Conservation (phyloP, 768 basidiomycete species). For the Russula sp. region DNA sequence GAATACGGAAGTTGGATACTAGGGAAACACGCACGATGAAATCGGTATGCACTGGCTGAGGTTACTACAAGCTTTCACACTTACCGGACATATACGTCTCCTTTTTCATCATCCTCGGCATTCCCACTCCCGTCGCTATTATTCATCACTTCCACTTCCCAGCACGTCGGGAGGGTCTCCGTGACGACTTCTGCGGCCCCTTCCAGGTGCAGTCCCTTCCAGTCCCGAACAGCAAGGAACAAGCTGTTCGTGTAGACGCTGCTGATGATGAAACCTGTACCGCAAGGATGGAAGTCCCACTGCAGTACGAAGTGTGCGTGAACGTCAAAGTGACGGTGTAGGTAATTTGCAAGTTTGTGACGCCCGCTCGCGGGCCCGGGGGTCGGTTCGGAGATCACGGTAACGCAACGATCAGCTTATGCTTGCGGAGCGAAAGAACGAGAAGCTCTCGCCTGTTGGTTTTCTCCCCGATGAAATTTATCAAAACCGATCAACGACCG, state of each 20-base stretch:
- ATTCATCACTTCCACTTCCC: constrained; percentile 30
- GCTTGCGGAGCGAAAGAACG: too few relatives aligned
- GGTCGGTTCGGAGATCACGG: neutral
- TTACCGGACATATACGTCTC: constrained; percentile 28
- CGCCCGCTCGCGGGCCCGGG: too few relatives aligned
- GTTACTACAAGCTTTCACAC: neutral
- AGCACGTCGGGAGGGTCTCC: constrained; percentile 26
- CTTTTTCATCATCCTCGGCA: constrained; percentile 14
- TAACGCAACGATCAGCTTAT: neutral
- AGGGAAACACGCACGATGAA: neutral
- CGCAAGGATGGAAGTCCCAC: constrained; percentile 25
- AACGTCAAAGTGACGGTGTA: too few relatives aligned
- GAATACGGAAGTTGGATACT: constrained; percentile 30
- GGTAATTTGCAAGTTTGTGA: too few relatives aligned
- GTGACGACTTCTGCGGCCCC: constrained; percentile 9
- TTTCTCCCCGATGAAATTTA: constrained; percentile 28
- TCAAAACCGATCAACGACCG: constrained; percentile 25
- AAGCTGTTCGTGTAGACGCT: constrained; percentile 2
- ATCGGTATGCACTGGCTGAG: neutral
- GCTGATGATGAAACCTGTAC: constrained; percentile 22
- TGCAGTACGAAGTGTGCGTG: neutral
- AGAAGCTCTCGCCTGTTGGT: constrained; percentile 23
- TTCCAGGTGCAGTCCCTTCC: constrained; percentile 8
- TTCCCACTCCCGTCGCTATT: constrained; percentile 1
- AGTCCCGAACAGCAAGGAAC: constrained; percentile 18